Conservation (phyloP, 2,329 filamentous ascomycete species). For the Fusarium irregulare region DNA sequence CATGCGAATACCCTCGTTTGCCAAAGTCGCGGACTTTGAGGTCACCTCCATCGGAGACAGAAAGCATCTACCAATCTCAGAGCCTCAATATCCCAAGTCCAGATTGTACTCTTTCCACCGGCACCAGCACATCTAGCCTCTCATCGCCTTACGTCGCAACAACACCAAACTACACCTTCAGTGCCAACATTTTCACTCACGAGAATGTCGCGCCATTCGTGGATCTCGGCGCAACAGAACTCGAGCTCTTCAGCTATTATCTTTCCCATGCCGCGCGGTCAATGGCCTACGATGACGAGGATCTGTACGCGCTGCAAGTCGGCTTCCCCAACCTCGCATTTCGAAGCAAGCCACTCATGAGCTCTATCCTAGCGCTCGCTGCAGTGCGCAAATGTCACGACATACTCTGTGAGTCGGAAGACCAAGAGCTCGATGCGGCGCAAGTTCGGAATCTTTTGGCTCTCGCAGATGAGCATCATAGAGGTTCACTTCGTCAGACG, state of each 20-base stretch:
- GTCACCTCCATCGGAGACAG: background rate
- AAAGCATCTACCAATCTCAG: background rate
- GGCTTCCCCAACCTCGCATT: conserved; percentile 58
- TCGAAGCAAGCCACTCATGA: conserved; percentile 54
- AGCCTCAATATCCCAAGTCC: background rate
- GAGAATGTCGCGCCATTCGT: background rate
- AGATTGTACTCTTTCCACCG: background rate
- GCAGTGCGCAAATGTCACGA: conserved; percentile 56
- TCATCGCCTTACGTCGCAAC: conserved; percentile 12
- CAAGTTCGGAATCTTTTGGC: conserved; percentile 34
- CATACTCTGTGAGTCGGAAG: conserved; percentile 24
- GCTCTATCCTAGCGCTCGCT: conserved; percentile 55
- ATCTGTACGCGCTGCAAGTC: conserved; percentile 55
- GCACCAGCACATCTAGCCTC: background rate
- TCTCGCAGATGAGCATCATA: conserved; percentile 54
- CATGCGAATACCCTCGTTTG: conserved; percentile 25
- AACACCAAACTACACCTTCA: conserved; percentile 1
- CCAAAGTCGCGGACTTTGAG: background rate
- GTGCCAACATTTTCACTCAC: background rate
- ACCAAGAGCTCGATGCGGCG: background rate
- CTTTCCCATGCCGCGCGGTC: conserved; percentile 55
- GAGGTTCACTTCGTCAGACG: conserved; percentile 52
- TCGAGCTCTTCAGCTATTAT: conserved; percentile 55
- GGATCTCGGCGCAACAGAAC: conserved; percentile 45
- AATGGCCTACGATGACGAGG: conserved; percentile 51